A percentile compares a stretch with the other conserved stretches of the same genome.
These are phyloP conservation scores for Dioscorea cayenensis DNA, from an alignment of 116 monocot genomes.

Conservation along the genomic window DNA sequence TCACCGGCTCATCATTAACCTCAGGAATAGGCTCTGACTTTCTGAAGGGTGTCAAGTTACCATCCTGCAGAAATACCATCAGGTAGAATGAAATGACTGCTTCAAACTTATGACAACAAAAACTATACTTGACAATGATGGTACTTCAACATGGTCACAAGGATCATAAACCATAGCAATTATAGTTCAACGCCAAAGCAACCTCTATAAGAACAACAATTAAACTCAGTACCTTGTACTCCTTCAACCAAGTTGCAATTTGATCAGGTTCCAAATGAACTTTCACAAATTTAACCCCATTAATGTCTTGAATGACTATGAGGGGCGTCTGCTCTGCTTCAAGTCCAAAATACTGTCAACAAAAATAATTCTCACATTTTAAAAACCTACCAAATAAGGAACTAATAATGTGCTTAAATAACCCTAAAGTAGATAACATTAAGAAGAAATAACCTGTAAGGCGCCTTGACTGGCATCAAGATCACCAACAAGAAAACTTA, in stretches of 20 bases:
- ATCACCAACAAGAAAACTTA: constrained; percentile 87
- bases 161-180: background rate
- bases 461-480: constrained; percentile 74
- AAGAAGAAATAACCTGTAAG: constrained; percentile 52
- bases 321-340: constrained; percentile 74
- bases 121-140: too few relatives aligned
- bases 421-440: background rate
- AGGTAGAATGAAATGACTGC: background rate
- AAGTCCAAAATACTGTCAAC: constrained; percentile 78
- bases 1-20: constrained; percentile 77
- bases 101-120: too few relatives aligned
- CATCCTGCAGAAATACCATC: constrained; percentile 45
- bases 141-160: too few relatives aligned
- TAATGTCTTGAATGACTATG: constrained; percentile 50
- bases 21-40: constrained; percentile 94
- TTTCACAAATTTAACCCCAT: constrained; percentile 64
- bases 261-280: constrained; percentile 65
- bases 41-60: constrained; percentile 45
- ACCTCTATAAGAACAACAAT: background rate
- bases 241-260: constrained; percentile 73
- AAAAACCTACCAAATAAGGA: background rate
- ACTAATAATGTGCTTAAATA: background rate
- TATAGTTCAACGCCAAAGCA: too few relatives aligned
- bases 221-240: constrained; percentile 44
- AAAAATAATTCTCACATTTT: background rate